A percentile compares a stretch with the other conserved stretches of the same genome.
Conservation (phyloP, 352 stramenopile species). For the Phytophthora macrochlamydospora region DNA sequence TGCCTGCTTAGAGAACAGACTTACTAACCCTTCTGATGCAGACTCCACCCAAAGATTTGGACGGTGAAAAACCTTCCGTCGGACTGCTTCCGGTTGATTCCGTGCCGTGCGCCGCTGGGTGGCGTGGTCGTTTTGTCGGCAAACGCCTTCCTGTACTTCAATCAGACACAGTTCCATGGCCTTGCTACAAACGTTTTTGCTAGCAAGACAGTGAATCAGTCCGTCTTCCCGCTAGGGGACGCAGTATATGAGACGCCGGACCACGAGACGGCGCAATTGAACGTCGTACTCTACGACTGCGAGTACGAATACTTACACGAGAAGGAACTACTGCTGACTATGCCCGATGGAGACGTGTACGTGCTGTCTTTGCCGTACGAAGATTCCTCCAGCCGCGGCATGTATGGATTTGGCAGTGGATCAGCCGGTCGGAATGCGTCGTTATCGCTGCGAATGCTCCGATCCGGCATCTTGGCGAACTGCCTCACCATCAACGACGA, state of each 20-base stretch:
- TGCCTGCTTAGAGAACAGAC: neutral
- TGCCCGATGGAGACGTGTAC: slow-evolving; percentile 66
- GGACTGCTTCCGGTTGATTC: slow-evolving; percentile 76
- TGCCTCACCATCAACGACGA: slow-evolving; percentile 70
- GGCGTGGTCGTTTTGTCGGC: slow-evolving; percentile 78
- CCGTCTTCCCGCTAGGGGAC: slow-evolving; percentile 69
- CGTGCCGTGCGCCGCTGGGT: slow-evolving; percentile 72
- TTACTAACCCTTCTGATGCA: slow-evolving; percentile 5
- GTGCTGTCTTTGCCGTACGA: slow-evolving; percentile 69
- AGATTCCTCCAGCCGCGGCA: slow-evolving; percentile 43
- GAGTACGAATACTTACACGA: slow-evolving; percentile 68
- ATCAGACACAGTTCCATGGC: slow-evolving; percentile 87
- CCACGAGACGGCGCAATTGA: slow-evolving; percentile 51
- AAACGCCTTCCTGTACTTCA: slow-evolving; percentile 88
- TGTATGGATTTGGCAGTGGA: slow-evolving; percentile 31
- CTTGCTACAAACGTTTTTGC: slow-evolving; percentile 77
- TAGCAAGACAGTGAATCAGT: slow-evolving; percentile 73
- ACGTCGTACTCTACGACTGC: slow-evolving; percentile 72
- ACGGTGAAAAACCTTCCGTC: slow-evolving; percentile 82
- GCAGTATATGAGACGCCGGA: slow-evolving; percentile 66
- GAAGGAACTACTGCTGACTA: slow-evolving; percentile 73
- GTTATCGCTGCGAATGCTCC: slow-evolving; percentile 63
- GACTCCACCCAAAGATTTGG: slow-evolving; percentile 89
- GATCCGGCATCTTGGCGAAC: slow-evolving; percentile 47
- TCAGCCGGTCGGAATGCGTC: slow-evolving; percentile 33